Evolutionary conservation across 305 asterid genomes (phyloP), one percentile per base, ranked within the genome.

Genomic region (Fraxinus ornus): DNA sequence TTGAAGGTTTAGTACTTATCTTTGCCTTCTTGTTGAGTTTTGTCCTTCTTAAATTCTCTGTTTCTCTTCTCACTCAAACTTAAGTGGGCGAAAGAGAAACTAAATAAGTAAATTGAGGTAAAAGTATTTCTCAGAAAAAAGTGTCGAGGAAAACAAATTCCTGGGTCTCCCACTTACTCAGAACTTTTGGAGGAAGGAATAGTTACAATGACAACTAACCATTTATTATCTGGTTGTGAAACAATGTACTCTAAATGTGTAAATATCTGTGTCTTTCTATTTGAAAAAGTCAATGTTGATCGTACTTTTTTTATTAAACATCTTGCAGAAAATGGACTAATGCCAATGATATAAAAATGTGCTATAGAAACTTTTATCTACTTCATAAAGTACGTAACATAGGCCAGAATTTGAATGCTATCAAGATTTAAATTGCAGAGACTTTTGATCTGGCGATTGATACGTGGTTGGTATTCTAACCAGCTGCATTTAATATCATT

Each of bases 1-100:
- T 70, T 55, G 19, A 90, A 93, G 94, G 97, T 90, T 83, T 64
- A 71, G n/a, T 60, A 30, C 22, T 72, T 13, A 44, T 70, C 41
- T 77, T 32, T n/a, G 36, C 30, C 17, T 55, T 76, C 74, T 78
- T 3, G 79, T 49, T 55, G 39, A 10, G 22, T 68, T 26, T n/a
- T 80, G 52, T 12, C 62, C 78, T 80, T 1, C 66, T 12, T 70
- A 70, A 70, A 70, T 30, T 70, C 39, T 64, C 1, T 70, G 41
- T 8, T 66, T 66, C 8, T 66, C 39, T 15, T 68, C n/a, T 70
- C 41, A 30, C 4, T 70, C 41, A 70, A 28, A 70, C n/a, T 30
- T 13, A 70, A 15, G 75, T 30, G 21, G 39, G 75, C 8, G 5
- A 24, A 24, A 2, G n/a, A 28, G 6, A 68, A 26, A 1, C 36